phyloP scores from a whole-genome alignment of 345 rosid genomes.

The Syzygium jambos region DNA sequence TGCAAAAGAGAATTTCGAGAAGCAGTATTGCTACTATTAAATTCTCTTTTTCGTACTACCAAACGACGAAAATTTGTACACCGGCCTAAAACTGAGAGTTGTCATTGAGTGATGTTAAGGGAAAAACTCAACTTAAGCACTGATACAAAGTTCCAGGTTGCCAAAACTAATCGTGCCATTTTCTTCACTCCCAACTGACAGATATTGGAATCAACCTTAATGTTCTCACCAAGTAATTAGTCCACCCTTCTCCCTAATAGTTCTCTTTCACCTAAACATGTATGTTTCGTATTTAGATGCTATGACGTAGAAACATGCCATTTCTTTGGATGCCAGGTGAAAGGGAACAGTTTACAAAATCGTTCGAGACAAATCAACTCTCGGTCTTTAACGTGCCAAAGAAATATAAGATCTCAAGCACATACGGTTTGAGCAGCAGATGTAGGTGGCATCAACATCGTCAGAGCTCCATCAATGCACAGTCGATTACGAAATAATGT shows the following conservation, averaged over 20 bases:
- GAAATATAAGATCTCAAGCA: background rate
- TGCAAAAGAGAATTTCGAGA: no score
- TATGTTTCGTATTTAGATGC: background rate
- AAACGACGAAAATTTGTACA: no score
- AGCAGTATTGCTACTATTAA: no score
- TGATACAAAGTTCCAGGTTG: background rate
- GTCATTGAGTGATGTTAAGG: background rate
- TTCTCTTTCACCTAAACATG: background rate
- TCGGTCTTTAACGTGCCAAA: background rate
- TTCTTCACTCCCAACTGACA: background rate
- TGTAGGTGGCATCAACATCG: conserved; percentile 92
- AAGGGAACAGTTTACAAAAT: background rate
- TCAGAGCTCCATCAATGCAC: conserved; percentile 90
- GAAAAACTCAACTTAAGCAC: background rate
- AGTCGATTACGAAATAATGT: conserved; percentile 73
- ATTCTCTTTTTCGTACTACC: background rate
- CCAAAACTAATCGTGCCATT: background rate
- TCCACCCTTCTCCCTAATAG: no score
- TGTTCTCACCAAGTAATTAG: no score
- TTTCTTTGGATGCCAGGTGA: background rate
- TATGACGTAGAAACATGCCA: background rate
- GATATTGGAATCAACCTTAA: background rate
- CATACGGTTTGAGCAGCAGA: conserved; percentile 77
- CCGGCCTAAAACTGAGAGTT: background rate
- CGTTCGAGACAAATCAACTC: background rate